These are phyloP conservation scores for Taphrina confusa DNA, from an alignment of 1,139 yeast species.

Conservation along the genomic window DNA sequence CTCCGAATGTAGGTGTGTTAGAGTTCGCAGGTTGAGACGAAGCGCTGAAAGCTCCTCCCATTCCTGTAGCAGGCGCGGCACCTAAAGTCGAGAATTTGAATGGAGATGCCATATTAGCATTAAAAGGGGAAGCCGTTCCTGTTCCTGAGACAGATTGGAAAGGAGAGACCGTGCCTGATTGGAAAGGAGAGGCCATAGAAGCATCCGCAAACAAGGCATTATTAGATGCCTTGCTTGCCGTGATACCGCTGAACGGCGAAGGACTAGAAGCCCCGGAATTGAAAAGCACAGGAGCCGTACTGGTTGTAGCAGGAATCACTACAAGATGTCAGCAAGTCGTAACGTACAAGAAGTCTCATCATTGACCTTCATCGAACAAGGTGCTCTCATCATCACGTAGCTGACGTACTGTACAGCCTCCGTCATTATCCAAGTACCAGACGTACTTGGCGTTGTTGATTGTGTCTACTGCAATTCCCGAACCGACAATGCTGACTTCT, in stretches of 20 bases:
- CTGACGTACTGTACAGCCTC: conserved; percentile 18
- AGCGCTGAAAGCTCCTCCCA: neutral
- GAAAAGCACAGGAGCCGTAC: neutral
- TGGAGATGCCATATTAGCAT: neutral
- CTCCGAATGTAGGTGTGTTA: conserved; percentile 11
- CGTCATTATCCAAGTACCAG: conserved; percentile 27
- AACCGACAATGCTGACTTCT: conserved; percentile 23
- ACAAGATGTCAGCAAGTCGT: neutral
- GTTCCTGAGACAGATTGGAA: no score
- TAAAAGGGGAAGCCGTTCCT: neutral
- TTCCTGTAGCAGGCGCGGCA: neutral
- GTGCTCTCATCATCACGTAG: conserved; percentile 8
- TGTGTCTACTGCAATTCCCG: neutral
- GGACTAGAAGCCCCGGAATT: neutral
- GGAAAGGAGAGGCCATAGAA: no score
- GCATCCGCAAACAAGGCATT: no score
- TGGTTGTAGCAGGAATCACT: neutral
- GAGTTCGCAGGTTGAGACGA: neutral
- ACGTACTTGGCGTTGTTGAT: neutral
- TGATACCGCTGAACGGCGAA: neutral
- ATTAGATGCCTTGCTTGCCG: neutral
- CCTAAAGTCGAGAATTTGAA: conserved; percentile 5
- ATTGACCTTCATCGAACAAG: conserved; percentile 1
- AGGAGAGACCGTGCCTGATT: no score
- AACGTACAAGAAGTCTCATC: neutral